These are phyloP conservation scores for Leccinum pachyderme DNA, from an alignment of 1,284 basidiomycete genomes.

Conservation along the genomic window DNA sequence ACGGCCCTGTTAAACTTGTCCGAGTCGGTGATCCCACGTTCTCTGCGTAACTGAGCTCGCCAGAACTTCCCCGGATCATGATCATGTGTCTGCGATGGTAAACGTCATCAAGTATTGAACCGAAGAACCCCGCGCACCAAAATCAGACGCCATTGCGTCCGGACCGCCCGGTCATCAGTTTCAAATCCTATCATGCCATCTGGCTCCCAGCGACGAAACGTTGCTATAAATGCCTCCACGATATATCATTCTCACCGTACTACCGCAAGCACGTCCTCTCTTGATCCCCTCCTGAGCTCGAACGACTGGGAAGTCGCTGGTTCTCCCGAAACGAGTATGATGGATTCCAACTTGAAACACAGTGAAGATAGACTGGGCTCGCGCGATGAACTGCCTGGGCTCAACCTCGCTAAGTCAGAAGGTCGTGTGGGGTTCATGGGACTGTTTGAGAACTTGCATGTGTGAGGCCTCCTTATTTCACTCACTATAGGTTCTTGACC, in stretches of 20 bases:
- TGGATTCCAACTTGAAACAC: neutral
- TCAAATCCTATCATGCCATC: neutral
- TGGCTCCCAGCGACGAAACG: neutral
- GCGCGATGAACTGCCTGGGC: slow-evolving; percentile 1
- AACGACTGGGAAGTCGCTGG: slow-evolving; percentile 2
- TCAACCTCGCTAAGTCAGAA: slow-evolving; percentile 18
- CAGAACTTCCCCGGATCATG: neutral
- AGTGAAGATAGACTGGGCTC: slow-evolving; percentile 1
- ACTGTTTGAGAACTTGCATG: slow-evolving; percentile 29
- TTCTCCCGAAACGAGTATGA: slow-evolving; percentile 12
- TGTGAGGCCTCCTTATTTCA: slow-evolving; percentile 17
- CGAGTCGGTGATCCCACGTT: neutral
- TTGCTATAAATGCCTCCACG: slow-evolving; percentile 20
- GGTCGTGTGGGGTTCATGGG: slow-evolving; percentile 28
- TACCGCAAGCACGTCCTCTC: slow-evolving; percentile 13
- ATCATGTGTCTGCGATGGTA: no score
- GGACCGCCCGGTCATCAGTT: neutral
- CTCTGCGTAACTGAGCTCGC: neutral
- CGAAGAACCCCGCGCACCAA: neutral
- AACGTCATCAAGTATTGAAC: no score
- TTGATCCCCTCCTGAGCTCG: slow-evolving; percentile 10
- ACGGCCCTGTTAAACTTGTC: neutral
- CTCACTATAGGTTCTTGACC: slow-evolving; percentile 7
- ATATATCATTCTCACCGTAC: neutral
- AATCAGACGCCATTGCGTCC: neutral